Conservation (phyloP, 2,329 filamentous ascomycete genomes). For the Trichophyton benhamiae region DNA sequence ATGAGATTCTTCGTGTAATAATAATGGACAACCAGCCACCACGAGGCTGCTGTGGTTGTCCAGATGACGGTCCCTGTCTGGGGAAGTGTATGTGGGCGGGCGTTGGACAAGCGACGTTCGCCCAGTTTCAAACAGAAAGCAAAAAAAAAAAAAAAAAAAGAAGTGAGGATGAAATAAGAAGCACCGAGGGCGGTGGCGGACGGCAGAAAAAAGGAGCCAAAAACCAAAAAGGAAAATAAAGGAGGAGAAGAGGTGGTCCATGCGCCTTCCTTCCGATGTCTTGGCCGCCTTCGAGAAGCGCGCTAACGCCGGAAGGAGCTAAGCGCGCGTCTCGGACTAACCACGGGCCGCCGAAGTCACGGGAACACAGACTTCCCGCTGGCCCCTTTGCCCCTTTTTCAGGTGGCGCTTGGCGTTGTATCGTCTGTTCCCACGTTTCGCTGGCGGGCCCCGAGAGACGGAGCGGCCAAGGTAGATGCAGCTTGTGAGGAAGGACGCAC, state of each 20-base stretch:
- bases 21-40: not conserved
- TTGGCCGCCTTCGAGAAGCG: constrained; percentile 1
- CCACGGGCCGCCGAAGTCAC: not conserved
- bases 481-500: not conserved
- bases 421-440: not conserved
- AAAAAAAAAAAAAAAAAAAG: not conserved
- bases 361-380: not conserved
- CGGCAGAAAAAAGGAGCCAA: not conserved
- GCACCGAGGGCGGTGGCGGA: too few species aligned
- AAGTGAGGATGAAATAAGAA: too few species aligned
- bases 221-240: not conserved
- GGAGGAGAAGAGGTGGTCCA: not conserved
- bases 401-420: not conserved
- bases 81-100: not conserved
- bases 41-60: not conserved
- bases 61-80: not conserved
- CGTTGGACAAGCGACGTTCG: not conserved
- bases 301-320: not conserved
- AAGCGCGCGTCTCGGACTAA: not conserved
- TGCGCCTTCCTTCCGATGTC: not conserved
- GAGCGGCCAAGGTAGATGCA: not conserved
- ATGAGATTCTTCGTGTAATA: not conserved
- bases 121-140: not conserved
- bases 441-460: too few species aligned
- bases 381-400: too few species aligned